A percentile compares a stretch with the other conserved stretches of the same genome.
phyloP scores from a whole-genome alignment of 441 rosid genomes.

The Hura crepitans region DNA sequence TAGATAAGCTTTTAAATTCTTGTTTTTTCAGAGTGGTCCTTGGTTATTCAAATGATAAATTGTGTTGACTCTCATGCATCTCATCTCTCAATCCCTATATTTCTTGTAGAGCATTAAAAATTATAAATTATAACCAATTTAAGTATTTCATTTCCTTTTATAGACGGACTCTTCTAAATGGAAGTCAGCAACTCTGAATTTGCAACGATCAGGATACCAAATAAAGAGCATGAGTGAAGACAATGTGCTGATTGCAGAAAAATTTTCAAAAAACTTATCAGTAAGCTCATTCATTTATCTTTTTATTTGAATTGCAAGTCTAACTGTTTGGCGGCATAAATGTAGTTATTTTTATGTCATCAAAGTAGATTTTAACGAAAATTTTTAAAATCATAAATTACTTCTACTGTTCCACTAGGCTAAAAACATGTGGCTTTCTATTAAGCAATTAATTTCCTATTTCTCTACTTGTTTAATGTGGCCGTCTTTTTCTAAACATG shows the following conservation, averaged over 20 bases:
- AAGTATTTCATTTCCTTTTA: constrained; percentile 12
- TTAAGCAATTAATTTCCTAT: not conserved
- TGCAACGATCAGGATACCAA: constrained; percentile 63
- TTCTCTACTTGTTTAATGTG: constrained; percentile 5
- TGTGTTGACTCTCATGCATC: not conserved
- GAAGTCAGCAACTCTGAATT: constrained; percentile 55
- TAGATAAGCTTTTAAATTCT: not conserved
- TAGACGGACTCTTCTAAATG: constrained; percentile 73
- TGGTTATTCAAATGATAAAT: not conserved
- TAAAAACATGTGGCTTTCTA: not conserved
- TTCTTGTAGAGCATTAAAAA: not conserved
- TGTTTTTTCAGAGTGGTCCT: not conserved
- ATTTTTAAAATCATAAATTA: not conserved
- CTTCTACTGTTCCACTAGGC: not conserved
- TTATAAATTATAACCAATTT: not conserved
- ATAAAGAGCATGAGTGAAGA: constrained; percentile 51
- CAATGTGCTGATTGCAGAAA: constrained; percentile 49
- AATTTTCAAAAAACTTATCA: constrained; percentile 54
- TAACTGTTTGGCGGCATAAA: not conserved
- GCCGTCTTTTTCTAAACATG: not conserved
- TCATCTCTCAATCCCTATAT: not conserved
- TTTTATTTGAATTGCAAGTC: not conserved
- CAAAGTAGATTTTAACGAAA: not conserved
- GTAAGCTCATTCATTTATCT: constrained; percentile 37
- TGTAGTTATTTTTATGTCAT: not conserved